Conservation (phyloP, 345 rosid genomes). For the Rhodomyrtus tomentosa region DNA sequence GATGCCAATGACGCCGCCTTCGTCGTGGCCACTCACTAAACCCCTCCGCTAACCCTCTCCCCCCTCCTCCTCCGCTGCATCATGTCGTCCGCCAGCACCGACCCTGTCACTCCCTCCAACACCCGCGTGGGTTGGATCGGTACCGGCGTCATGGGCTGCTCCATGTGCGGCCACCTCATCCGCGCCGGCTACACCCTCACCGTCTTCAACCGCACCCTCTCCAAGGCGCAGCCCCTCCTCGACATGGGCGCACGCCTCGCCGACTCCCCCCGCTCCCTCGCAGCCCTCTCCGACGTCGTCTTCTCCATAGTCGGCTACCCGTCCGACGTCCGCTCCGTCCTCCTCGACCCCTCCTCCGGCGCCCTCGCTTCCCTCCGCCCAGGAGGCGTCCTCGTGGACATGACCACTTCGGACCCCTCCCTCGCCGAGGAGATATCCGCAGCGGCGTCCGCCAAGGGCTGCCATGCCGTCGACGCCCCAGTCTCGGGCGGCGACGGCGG, state of each 20-base stretch:
- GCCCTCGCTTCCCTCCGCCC: conserved; percentile 64
- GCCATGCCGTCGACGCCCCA: conserved; percentile 73
- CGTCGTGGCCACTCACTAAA: neutral
- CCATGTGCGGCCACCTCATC: conserved; percentile 76
- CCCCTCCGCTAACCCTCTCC: neutral
- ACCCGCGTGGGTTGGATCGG: conserved; percentile 92
- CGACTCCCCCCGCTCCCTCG: conserved; percentile 51
- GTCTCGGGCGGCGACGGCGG: conserved; percentile 93
- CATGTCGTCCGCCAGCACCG: conserved; percentile 40
- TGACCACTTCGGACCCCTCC: conserved; percentile 96
- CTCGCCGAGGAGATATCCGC: conserved; percentile 61
- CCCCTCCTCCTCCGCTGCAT: conserved; percentile 21
- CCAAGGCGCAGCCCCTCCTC: conserved; percentile 73
- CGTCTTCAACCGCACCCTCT: conserved; percentile 75
- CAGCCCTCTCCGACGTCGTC: conserved; percentile 66
- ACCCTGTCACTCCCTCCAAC: conserved; percentile 33
- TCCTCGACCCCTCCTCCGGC: conserved; percentile 59
- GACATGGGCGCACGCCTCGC: conserved; percentile 66
- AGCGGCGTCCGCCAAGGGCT: conserved; percentile 40
- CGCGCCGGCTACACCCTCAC: conserved; percentile 68
- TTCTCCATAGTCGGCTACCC: conserved; percentile 95
- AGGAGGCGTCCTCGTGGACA: conserved; percentile 76
- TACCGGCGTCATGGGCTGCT: conserved; percentile 80
- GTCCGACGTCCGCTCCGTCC: conserved; percentile 75
- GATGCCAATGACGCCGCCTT: neutral